These are phyloP conservation scores for Echeveria elegans DNA, from an alignment of 164 flowering plant genomes.

Conservation along the genomic window DNA sequence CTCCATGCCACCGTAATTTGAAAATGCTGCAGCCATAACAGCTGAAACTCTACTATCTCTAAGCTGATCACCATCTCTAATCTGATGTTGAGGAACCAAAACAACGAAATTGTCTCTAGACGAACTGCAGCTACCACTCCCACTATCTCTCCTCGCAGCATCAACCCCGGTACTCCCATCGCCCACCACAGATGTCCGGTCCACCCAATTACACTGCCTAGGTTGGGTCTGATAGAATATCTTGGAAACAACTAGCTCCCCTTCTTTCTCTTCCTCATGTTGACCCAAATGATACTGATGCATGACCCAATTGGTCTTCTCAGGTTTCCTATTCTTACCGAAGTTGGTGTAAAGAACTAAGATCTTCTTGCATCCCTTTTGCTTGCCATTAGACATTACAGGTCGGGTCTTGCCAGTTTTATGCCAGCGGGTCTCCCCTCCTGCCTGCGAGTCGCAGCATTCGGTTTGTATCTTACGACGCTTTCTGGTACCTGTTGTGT, in stretches of 20 bases:
- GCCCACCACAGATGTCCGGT: conserved; percentile 20
- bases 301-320: conserved; percentile 99
- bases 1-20: conserved; percentile 44
- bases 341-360: conserved; percentile 91
- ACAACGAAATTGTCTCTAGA: conserved; percentile 32
- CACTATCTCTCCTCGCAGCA: conserved; percentile 37
- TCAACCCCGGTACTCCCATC: conserved; percentile 25
- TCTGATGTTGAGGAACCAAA: conserved; percentile 7
- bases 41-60: conserved; percentile 34
- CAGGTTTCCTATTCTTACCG: conserved; percentile 90
- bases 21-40: conserved; percentile 19
- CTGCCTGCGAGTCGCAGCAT: conserved; percentile 58
- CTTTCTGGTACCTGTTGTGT: conserved; percentile 97
- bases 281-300: conserved; percentile 97
- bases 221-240: conserved; percentile 98
- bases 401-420: conserved; percentile 98
- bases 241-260: conserved; percentile 96
- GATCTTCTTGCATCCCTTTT: conserved; percentile 98
- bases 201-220: conserved; percentile 79
- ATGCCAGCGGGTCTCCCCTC: conserved; percentile 99
- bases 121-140: conserved; percentile 53
- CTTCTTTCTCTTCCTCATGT: conserved; percentile 91
- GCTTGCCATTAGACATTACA: conserved; percentile 84
- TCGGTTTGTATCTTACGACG: conserved; percentile 92
- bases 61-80: conserved; percentile 3